These are phyloP conservation scores for Xylariomycetidae sp. DNA, from an alignment of 2,329 filamentous ascomycete genomes.

Conservation along the genomic window DNA sequence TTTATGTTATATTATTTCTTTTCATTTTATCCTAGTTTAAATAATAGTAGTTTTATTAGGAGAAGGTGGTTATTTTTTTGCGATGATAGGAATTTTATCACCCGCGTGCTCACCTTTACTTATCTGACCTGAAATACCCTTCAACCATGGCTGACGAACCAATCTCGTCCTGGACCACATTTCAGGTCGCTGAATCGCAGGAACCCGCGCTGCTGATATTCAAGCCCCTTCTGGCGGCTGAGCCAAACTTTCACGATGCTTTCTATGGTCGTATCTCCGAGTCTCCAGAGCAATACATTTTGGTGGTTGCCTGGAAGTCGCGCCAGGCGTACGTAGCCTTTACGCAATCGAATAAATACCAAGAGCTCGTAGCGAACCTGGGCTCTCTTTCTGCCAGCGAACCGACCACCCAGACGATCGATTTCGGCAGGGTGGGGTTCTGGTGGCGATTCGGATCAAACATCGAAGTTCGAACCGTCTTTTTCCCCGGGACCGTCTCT, in stretches of 20 bases:
- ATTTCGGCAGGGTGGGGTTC: conserved; percentile 8
- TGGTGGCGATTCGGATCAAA: conserved; percentile 8
- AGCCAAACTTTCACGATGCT: conserved; percentile 2
- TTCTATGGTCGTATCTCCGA: conserved; percentile 5
- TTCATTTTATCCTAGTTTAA: no score
- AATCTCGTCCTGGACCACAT: conserved; percentile 8
- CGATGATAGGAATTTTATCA: no score
- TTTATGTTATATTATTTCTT: no score
- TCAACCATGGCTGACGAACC: no score
- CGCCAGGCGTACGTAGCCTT: conserved; percentile 4
- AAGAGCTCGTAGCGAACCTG: conserved; percentile 3
- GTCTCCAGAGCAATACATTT: conserved; percentile 3
- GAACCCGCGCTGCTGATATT: conserved; percentile 3
- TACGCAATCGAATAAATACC: conserved; percentile 2
- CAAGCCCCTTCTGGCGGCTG: conserved; percentile 1
- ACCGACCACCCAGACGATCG: conserved; percentile 4
- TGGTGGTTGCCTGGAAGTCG: conserved; percentile 7
- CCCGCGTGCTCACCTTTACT: no score
- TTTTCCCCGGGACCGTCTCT: conserved; percentile 5
- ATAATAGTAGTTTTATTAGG: no score
- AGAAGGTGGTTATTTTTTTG: no score
- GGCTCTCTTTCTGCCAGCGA: background rate
- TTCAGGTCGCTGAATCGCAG: conserved; percentile 1
- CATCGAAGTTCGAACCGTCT: conserved; percentile 9
- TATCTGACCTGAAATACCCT: no score